These are phyloP conservation scores for Scutellaria minor DNA, from an alignment of 257 asterid species.

Conservation along the genomic window DNA sequence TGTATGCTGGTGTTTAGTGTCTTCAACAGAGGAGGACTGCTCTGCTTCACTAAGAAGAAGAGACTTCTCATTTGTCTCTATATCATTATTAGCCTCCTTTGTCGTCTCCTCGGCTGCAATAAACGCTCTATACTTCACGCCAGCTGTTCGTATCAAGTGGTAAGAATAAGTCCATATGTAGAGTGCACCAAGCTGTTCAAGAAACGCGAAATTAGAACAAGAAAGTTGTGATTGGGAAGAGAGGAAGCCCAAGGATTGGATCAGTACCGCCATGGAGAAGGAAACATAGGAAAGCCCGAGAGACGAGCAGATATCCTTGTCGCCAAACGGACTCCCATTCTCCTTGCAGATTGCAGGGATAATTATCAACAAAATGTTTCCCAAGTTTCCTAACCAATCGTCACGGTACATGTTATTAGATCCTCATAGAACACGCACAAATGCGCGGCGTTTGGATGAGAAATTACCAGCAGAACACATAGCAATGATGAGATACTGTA, in stretches of 20 bases:
- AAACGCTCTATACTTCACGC: conserved; percentile 35
- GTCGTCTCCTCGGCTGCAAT: conserved; percentile 33
- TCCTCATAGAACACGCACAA: neutral
- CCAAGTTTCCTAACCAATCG: conserved; percentile 66
- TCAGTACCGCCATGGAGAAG: conserved; percentile 86
- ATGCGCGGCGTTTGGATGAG: too few relatives aligned
- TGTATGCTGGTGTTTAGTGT: conserved; percentile 24
- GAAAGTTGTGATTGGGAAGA: too few relatives aligned
- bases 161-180: conserved; percentile 76
- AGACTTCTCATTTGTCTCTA: conserved; percentile 55
- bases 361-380: conserved; percentile 75
- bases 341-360: conserved; percentile 88
- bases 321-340: conserved; percentile 84
- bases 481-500: conserved; percentile 71
- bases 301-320: conserved; percentile 52
- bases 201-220: neutral
- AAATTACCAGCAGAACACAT: conserved; percentile 71
- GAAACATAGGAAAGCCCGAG: conserved; percentile 82
- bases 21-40: conserved; percentile 17
- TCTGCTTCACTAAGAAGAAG: conserved; percentile 51
- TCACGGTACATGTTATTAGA: neutral
- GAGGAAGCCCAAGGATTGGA: too few relatives aligned
- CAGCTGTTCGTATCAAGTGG: conserved; percentile 60
- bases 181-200: conserved; percentile 64
- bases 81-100: conserved; percentile 58